Evolutionary conservation across 257 asterid genomes (phyloP), one percentile per base, ranked within the genome.

Genomic region (Prunella vulgaris): DNA sequence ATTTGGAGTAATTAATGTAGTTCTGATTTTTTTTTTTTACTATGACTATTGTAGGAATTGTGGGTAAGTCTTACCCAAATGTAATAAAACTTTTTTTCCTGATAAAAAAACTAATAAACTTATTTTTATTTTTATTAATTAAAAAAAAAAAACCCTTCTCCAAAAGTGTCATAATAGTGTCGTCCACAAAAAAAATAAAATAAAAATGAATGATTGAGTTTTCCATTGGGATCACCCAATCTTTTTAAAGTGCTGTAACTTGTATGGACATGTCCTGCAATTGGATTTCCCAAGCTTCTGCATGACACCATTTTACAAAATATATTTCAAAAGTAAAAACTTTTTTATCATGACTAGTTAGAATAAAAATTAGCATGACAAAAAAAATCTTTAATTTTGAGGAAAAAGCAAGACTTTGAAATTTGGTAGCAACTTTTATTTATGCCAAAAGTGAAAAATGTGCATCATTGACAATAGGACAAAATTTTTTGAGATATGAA

Each of bases 161-260:
- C 15, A 32, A 35, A 54, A 63, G 70, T 75, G 71, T 64, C 28
- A 84, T 84, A 66, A 82, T 84, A 32, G 71, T 80, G 85, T 82
- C 84, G 79, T 77, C 87, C 87, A 79, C 79, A 73, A 37, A 40
- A 51, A 59, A 7, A 58, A 37, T 57, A 10, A 7, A 12, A n/a
- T n/a, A n/a, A n/a, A n/a, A n/a, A n/a, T n/a, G 69, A 54, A 77
- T 81, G 74, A 79, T 81, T 65, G 72, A 81, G 72, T 69, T 71
- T 64, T 51, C 46, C 69, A 53, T 33, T 64, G 69, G n/a, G n/a
- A 68, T 74, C 74, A 52, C 60, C 49, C 53, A 20, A 60, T 20
- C 60, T 77, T 68, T 76, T 22, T 40, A 46, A 42, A 53, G 61
- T 69, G 52, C 64, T 32, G 6, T 4, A 28, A 3, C 3, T 6